Conservation (phyloP, 257 asterid genomes). For the Jasminum sambac region DNA sequence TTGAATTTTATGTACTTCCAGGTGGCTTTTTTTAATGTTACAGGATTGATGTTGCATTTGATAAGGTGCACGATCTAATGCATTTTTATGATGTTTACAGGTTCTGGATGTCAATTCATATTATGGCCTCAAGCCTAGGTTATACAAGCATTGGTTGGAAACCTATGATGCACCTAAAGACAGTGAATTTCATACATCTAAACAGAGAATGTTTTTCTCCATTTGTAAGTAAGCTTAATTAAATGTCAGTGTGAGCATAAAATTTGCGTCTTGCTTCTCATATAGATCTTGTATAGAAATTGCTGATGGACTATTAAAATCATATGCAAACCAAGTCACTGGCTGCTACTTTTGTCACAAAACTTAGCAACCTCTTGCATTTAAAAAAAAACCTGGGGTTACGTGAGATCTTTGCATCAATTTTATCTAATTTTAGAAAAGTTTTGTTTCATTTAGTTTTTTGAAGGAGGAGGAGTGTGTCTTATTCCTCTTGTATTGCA, state of each 20-base stretch:
- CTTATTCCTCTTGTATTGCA: not conserved
- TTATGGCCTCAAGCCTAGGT: conserved; percentile 61
- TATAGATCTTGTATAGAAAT: not conserved
- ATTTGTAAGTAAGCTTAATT: conserved; percentile 58
- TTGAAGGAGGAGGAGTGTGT: not conserved
- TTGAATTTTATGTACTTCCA: conserved; percentile 6
- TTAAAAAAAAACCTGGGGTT: not conserved
- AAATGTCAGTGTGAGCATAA: conserved; percentile 18
- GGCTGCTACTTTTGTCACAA: conserved; percentile 2
- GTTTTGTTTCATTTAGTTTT: not conserved
- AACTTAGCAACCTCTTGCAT: not conserved
- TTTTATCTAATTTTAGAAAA: not conserved
- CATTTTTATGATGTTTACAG: conserved; percentile 37
- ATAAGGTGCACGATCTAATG: not conserved
- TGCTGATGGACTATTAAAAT: not conserved
- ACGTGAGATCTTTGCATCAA: not conserved
- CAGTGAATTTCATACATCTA: conserved; percentile 66
- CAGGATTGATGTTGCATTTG: conserved; percentile 4
- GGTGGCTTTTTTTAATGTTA: not conserved
- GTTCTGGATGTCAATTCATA: conserved; percentile 39
- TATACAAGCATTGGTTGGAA: conserved; percentile 80
- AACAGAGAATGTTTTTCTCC: conserved; percentile 61
- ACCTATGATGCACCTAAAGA: conserved; percentile 55
- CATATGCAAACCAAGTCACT: not conserved
- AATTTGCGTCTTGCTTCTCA: conserved; percentile 8